Evolutionary conservation across 306 rosid species (phyloP).

Genomic region (Biancaea sappan): DNA sequence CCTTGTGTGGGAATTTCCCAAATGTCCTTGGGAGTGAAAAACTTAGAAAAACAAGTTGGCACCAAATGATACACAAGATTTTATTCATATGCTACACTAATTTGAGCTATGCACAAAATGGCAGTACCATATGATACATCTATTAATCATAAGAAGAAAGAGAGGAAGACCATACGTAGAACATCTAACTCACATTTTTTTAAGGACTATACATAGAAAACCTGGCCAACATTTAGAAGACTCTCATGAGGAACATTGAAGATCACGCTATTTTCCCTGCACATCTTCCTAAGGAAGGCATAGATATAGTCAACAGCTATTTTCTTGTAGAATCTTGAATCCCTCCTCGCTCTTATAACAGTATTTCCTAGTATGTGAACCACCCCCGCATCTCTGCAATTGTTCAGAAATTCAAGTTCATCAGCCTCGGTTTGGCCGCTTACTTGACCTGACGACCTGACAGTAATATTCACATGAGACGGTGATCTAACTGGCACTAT

Average conservation of each 20-base stretch:
- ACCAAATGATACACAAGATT: conserved; percentile 25
- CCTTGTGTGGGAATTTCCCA: too few species aligned
- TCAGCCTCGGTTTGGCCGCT: conserved; percentile 69
- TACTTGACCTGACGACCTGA: conserved; percentile 43
- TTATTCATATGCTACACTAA: conserved; percentile 35
- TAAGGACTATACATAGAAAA: conserved; percentile 63
- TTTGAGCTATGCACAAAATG: conserved; percentile 25
- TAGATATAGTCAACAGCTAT: conserved; percentile 81
- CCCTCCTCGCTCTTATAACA: conserved; percentile 73
- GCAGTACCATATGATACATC: conserved; percentile 13
- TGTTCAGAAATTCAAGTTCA: conserved; percentile 77
- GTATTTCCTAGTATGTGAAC: conserved; percentile 97
- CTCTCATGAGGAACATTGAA: conserved; percentile 99
- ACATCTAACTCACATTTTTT: background rate
- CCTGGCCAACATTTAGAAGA: conserved; percentile 89
- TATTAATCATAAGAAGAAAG: background rate
- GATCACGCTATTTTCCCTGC: conserved; percentile 93
- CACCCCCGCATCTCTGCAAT: conserved; percentile 85
- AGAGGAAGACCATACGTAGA: background rate
- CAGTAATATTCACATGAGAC: conserved; percentile 35
- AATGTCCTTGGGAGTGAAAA: too few species aligned
- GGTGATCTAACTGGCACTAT: conserved; percentile 61
- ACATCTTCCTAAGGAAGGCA: conserved; percentile 89
- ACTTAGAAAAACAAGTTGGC: conserved; percentile 23
- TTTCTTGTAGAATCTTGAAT: conserved; percentile 69